phyloP scores from a whole-genome alignment of 1,284 basidiomycete genomes.

The Rhodotorula sp. region DNA sequence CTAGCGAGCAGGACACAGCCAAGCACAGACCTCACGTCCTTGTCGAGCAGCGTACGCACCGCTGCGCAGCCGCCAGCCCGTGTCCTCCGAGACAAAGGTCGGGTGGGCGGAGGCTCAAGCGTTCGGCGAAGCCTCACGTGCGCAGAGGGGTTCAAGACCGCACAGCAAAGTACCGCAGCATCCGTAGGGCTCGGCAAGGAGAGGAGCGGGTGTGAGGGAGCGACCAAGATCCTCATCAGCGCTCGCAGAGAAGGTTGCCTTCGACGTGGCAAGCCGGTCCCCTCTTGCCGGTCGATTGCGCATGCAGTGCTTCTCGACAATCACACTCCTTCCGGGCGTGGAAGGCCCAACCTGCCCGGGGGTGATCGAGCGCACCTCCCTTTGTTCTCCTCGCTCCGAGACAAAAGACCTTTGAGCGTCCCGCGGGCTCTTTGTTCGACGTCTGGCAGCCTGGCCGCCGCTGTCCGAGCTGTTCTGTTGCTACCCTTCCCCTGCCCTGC shows the following conservation, averaged over 20 bases:
- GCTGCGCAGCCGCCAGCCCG: no score
- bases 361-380: not conserved
- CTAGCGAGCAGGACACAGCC: not conserved
- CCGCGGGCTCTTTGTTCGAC: not conserved
- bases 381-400: not conserved
- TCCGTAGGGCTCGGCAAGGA: not conserved
- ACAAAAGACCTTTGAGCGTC: not conserved
- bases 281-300: not conserved
- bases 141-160: not conserved
- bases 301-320: not conserved
- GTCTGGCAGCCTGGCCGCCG: not conserved
- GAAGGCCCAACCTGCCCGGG: not conserved
- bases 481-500: not conserved
- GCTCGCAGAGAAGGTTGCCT: not conserved
- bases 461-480: not conserved
- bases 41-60: no score
- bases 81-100: no score
- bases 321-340: not conserved
- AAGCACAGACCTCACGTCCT: no score
- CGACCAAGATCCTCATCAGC: not conserved
- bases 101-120: no score
- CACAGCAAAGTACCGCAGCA: not conserved
- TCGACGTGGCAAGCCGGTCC: not conserved
- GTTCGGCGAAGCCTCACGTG: no score
- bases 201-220: not conserved